These are phyloP conservation scores for Patellifolia procumbens DNA, from an alignment of 179 eudicot genomes.

Conservation along the genomic window DNA sequence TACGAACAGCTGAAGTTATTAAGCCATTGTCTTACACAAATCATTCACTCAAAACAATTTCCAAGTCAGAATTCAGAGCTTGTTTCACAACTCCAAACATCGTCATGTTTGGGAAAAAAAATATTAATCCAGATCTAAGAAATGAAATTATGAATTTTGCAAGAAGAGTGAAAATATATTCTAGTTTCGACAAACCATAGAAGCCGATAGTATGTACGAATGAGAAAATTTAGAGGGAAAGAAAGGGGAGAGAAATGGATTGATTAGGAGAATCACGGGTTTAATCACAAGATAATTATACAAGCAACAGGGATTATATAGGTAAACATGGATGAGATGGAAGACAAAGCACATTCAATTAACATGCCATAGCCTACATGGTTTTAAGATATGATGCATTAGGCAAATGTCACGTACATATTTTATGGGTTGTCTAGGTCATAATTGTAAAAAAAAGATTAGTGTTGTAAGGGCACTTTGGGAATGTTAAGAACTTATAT, in stretches of 20 bases:
- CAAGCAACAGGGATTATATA: neutral
- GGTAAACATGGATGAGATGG: neutral
- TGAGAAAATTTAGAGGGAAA: no score
- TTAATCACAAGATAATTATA: no score
- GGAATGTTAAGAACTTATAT: no score
- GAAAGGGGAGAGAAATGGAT: neutral
- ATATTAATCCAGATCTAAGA: neutral
- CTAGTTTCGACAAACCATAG: neutral
- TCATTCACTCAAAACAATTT: neutral
- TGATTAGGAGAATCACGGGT: neutral
- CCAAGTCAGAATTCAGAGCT: neutral
- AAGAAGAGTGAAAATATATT: neutral
- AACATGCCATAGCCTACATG: slow-evolving; percentile 14
- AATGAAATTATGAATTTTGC: neutral
- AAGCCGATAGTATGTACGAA: no score
- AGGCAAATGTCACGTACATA: neutral
- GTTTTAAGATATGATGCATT: neutral
- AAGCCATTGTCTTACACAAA: neutral
- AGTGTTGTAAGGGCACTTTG: no score
- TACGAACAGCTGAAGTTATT: neutral
- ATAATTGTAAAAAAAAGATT: no score
- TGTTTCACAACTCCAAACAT: neutral
- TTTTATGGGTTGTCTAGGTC: neutral
- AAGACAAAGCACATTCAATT: slow-evolving; percentile 1
- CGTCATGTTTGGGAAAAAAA: neutral